These are phyloP conservation scores for Picea sitchensis DNA, from an alignment of 75 land plant species.

Conservation along the genomic window DNA sequence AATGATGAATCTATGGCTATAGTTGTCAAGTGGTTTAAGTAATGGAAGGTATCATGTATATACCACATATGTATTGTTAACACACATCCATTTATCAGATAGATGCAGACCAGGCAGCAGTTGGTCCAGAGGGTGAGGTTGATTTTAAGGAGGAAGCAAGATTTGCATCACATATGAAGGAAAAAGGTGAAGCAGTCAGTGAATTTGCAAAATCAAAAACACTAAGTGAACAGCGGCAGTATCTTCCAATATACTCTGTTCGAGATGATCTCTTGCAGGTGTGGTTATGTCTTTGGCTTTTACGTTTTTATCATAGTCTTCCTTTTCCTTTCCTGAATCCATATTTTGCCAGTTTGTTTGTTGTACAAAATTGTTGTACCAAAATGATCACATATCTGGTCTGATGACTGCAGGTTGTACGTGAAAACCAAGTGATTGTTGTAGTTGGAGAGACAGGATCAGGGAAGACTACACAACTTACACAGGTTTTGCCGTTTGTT, in stretches of 20 bases:
- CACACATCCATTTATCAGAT: conserved; percentile 29
- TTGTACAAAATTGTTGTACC: neutral
- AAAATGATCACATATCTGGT: neutral
- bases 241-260: conserved; percentile 88
- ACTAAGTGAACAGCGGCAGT: conserved; percentile 85
- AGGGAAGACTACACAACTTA: conserved; percentile 97
- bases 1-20: neutral
- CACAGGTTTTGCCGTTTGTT: conserved; percentile 57
- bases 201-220: conserved; percentile 92
- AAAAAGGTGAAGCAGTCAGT: conserved; percentile 94
- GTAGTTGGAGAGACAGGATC: conserved; percentile 99
- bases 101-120: conserved; percentile 85
- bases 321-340: neutral
- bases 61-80: neutral
- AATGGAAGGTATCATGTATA: neutral
- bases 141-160: conserved; percentile 90
- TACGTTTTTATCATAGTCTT: neutral
- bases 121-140: conserved; percentile 91
- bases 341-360: neutral
- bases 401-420: conserved; percentile 52
- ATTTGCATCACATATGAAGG: conserved; percentile 90
- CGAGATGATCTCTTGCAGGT: conserved; percentile 96
- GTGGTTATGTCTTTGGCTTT: neutral
- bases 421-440: conserved; percentile 93
- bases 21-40: neutral